phyloP scores from a whole-genome alignment of 2,329 filamentous ascomycete genomes.

The Hymenoscyphus infarciens region DNA sequence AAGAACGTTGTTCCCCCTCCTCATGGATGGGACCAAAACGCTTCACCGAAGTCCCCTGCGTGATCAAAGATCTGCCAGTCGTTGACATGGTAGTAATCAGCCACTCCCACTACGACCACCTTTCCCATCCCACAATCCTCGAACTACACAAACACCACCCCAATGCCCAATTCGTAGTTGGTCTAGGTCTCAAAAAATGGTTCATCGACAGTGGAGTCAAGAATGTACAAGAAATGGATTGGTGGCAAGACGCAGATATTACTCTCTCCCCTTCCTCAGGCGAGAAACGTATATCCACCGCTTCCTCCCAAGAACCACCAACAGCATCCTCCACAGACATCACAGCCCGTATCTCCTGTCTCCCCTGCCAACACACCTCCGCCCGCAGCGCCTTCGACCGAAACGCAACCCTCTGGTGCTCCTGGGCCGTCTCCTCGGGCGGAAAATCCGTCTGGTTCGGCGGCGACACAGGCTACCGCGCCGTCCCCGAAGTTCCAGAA shows the following conservation, averaged over 20 bases:
- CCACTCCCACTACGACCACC: conserved; percentile 83
- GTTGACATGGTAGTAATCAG: conserved; percentile 70
- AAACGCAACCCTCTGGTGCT: conserved; percentile 77
- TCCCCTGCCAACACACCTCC: conserved; percentile 80
- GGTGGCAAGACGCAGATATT: conserved; percentile 83
- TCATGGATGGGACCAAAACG: conserved; percentile 68
- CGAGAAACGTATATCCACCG: conserved; percentile 29
- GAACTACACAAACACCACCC: conserved; percentile 69
- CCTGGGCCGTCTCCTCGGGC: conserved; percentile 73
- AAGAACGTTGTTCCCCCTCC: conserved; percentile 78
- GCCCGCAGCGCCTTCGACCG: conserved; percentile 63
- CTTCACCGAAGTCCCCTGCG: conserved; percentile 73
- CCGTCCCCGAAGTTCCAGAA: conserved; percentile 60
- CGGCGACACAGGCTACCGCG: conserved; percentile 85
- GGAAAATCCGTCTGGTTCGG: conserved; percentile 80
- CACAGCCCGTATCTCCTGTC: conserved; percentile 66
- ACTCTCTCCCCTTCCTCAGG: conserved; percentile 46
- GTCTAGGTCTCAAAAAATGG: conserved; percentile 77
- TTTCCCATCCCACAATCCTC: conserved; percentile 71
- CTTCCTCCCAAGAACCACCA: conserved; percentile 23
- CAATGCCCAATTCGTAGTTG: conserved; percentile 81
- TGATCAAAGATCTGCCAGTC: conserved; percentile 71
- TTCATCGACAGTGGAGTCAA: conserved; percentile 66
- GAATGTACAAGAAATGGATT: conserved; percentile 84
- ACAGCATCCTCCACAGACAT: conserved; percentile 47